Evolutionary conservation across 164 flowering plant genomes (phyloP).

Genomic region (Litsea cubeba): DNA sequence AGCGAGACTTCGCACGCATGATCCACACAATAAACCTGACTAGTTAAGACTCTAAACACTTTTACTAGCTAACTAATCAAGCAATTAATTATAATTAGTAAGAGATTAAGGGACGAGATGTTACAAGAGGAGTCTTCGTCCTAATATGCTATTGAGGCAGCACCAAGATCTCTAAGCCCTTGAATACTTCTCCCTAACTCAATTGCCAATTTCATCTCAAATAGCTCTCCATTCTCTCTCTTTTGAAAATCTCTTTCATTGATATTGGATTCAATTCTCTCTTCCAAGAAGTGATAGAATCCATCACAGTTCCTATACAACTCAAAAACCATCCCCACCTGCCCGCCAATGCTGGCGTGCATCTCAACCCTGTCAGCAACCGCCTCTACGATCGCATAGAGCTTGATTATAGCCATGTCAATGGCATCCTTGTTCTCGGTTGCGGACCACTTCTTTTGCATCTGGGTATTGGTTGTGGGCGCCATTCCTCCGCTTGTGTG

Average conservation of each 20-base stretch:
- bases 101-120: too few relatives aligned
- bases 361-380: conserved; percentile 40
- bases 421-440: neutral
- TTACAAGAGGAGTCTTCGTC: neutral
- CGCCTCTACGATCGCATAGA: conserved; percentile 33
- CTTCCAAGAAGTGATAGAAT: conserved; percentile 28
- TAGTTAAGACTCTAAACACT: too few relatives aligned
- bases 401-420: conserved; percentile 18
- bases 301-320: conserved; percentile 44
- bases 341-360: conserved; percentile 46
- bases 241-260: conserved; percentile 12
- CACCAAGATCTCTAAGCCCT: conserved; percentile 26
- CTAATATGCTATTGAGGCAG: too few relatives aligned
- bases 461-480: neutral
- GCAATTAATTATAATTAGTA: too few relatives aligned
- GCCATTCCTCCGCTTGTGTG: neutral
- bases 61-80: too few relatives aligned
- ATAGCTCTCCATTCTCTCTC: conserved; percentile 49
- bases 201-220: conserved; percentile 47
- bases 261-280: conserved; percentile 24
- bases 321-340: conserved; percentile 56
- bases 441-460: neutral
- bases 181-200: conserved; percentile 42
- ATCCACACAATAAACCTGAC: too few relatives aligned
- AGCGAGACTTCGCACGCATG: too few relatives aligned